These are phyloP conservation scores for Fusarium nematophilum DNA, from an alignment of 2,329 filamentous ascomycete species.

Conservation along the genomic window DNA sequence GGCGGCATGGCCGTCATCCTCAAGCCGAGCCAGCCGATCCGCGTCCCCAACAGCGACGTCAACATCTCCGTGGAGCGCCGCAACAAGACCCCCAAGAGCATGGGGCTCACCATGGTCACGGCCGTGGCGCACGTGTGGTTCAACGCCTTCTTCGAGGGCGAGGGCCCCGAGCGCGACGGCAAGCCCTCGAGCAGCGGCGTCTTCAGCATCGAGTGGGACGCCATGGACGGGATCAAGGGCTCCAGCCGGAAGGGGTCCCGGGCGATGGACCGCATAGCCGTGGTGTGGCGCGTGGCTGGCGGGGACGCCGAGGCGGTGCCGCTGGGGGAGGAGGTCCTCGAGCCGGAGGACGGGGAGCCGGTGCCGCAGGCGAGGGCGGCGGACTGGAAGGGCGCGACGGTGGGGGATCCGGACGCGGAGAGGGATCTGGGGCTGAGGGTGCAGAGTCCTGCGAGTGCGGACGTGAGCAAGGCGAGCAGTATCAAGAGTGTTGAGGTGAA, in stretches of 20 bases:
- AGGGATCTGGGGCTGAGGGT: constrained; percentile 77
- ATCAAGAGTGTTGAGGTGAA: constrained; percentile 55
- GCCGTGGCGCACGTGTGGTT: constrained; percentile 97
- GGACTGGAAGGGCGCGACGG: constrained; percentile 76
- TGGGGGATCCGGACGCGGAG: constrained; percentile 55
- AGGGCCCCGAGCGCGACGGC: constrained; percentile 75
- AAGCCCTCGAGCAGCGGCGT: constrained; percentile 73
- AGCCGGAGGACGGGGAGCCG: constrained; percentile 74
- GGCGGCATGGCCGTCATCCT: constrained; percentile 83
- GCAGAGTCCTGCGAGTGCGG: constrained; percentile 72
- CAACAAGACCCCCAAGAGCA: constrained; percentile 79
- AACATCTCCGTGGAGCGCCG: constrained; percentile 91
- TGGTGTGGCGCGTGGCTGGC: constrained; percentile 77
- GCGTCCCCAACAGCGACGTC: constrained; percentile 83
- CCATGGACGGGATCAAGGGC: constrained; percentile 95
- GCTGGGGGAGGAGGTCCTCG: constrained; percentile 60
- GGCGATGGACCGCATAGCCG: constrained; percentile 83
- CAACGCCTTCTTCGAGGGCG: constrained; percentile 92
- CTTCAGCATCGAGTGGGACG: constrained; percentile 69
- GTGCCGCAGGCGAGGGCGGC: constrained; percentile 77
- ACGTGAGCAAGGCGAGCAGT: constrained; percentile 80
- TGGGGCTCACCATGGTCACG: constrained; percentile 90
- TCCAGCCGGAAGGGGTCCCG: constrained; percentile 83
- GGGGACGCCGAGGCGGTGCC: constrained; percentile 38
- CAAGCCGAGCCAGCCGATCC: constrained; percentile 74